phyloP scores from a whole-genome alignment of 2,329 filamentous ascomycete species.

The Claviceps purpurea region DNA sequence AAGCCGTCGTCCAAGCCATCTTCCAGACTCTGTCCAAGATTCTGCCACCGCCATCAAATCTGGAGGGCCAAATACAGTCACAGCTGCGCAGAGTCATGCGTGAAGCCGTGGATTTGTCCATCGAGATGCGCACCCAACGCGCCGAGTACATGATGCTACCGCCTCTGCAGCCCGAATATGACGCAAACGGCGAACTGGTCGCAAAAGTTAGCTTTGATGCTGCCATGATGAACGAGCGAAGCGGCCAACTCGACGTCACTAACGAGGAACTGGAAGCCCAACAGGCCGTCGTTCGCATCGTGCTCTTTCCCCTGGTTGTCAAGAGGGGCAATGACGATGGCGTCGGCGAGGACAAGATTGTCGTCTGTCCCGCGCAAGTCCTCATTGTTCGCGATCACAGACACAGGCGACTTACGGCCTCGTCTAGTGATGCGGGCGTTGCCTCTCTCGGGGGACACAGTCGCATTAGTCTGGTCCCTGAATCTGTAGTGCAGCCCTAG shows the following conservation, averaged over 20 bases:
- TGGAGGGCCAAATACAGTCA: constrained; percentile 67
- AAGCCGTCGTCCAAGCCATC: constrained; percentile 81
- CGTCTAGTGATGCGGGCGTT: constrained; percentile 39
- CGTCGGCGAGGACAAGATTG: constrained; percentile 82
- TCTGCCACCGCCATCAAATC: constrained; percentile 70
- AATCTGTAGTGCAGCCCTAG: constrained; percentile 20
- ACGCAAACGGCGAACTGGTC: constrained; percentile 78
- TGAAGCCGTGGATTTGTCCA: constrained; percentile 76
- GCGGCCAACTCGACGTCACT: constrained; percentile 41
- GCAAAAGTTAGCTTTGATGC: constrained; percentile 88
- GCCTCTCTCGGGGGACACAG: constrained; percentile 26
- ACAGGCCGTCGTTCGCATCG: constrained; percentile 70
- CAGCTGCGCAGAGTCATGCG: constrained; percentile 80
- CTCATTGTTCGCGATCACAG: constrained; percentile 51
- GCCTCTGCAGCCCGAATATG: constrained; percentile 86
- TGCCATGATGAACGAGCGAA: constrained; percentile 86
- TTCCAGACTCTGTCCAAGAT: constrained; percentile 73
- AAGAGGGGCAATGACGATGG: constrained; percentile 88
- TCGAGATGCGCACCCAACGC: constrained; percentile 94
- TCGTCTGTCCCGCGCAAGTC: constrained; percentile 90
- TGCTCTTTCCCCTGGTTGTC: constrained; percentile 91
- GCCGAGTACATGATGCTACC: constrained; percentile 99
- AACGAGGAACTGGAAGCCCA: constrained; percentile 72
- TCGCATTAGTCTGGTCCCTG: constrained; percentile 23
- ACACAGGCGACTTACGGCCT: constrained; percentile 25